Conservation (phyloP, 306 rosid species). For the Cucumis hystrix region DNA sequence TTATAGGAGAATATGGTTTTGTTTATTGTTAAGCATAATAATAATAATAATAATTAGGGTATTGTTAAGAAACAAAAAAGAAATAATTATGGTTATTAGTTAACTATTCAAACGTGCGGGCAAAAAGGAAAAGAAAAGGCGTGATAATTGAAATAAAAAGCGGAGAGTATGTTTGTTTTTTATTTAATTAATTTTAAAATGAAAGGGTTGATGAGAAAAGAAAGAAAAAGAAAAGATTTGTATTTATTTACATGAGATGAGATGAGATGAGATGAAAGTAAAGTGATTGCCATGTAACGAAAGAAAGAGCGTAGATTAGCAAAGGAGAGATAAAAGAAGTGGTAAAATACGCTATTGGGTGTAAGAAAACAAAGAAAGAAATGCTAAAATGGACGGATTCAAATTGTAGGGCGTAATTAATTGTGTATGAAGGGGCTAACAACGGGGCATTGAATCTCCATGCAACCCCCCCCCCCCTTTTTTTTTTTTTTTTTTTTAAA, state of each 20-base stretch:
- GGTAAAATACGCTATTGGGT: background rate
- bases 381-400: background rate
- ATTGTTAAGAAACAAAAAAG: no score
- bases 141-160: background rate
- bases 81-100: background rate
- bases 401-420: background rate
- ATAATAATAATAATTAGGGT: no score
- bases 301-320: no score
- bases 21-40: no score
- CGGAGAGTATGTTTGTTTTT: background rate
- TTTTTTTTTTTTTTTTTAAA: no score
- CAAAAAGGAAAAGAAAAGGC: background rate
- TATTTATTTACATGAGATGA: no score
- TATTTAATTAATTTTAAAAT: background rate
- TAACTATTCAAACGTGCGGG: background rate
- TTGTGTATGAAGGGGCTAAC: background rate
- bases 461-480: background rate
- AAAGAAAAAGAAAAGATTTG: no score
- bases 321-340: no score
- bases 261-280: no score
- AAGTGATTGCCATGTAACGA: background rate
- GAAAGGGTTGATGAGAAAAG: background rate
- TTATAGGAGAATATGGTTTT: no score
- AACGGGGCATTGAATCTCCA: conserved; percentile 3
- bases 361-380: background rate